These are phyloP conservation scores for Diaporthe aspalathi DNA, from an alignment of 2,329 filamentous ascomycete species.

Conservation along the genomic window DNA sequence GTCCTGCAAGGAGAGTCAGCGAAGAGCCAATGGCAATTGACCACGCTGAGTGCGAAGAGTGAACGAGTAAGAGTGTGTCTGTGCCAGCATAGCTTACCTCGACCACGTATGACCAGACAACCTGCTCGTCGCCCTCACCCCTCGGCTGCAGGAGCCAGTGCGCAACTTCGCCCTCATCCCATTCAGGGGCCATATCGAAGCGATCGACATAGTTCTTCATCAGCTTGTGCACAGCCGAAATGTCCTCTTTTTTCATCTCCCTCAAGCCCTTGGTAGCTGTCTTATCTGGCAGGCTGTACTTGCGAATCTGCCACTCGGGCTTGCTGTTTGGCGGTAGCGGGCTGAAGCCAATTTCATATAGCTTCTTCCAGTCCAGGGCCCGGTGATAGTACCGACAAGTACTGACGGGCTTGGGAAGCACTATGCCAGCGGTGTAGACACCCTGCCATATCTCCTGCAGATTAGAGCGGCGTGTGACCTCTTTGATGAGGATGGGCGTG, in stretches of 20 bases:
- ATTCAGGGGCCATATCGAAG: constrained; percentile 87
- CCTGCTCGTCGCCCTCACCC: constrained; percentile 74
- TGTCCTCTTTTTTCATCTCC: constrained; percentile 81
- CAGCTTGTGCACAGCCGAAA: constrained; percentile 79
- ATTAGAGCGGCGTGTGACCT: constrained; percentile 94
- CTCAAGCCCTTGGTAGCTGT: constrained; percentile 82
- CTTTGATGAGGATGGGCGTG: constrained; percentile 94
- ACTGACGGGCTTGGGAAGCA: constrained; percentile 90
- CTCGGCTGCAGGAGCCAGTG: constrained; percentile 88
- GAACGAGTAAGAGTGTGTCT: background rate
- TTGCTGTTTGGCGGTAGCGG: constrained; percentile 87
- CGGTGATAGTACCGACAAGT: constrained; percentile 97
- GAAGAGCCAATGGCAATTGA: background rate
- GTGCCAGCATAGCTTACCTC: constrained; percentile 63
- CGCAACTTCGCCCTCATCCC: constrained; percentile 81
- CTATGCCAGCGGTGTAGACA: constrained; percentile 92
- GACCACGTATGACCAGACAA: constrained; percentile 94
- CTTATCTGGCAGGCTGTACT: constrained; percentile 82
- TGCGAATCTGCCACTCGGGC: constrained; percentile 84
- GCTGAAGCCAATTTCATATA: constrained; percentile 94
- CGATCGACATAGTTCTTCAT: constrained; percentile 81
- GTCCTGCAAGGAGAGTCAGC: constrained; percentile 51
- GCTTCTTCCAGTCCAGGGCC: constrained; percentile 93
- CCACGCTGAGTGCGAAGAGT: background rate
- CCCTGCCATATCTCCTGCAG: constrained; percentile 89